Conservation (phyloP, 148 eudicot species). For the Camellia lanceoleosa region DNA sequence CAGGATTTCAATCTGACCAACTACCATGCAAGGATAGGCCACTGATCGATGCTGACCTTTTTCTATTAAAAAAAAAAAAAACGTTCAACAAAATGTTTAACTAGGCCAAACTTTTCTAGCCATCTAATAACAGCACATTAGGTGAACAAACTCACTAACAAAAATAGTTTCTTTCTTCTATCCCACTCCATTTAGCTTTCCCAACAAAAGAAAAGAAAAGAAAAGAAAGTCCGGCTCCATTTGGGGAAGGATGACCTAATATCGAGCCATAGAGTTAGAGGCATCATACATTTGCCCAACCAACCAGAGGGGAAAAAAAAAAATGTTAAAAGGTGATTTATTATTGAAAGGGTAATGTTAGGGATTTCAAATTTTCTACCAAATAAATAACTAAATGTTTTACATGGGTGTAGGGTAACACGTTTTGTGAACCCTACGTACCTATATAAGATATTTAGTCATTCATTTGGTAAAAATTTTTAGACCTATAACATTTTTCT, state of each 20-base stretch:
- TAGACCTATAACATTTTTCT: no score
- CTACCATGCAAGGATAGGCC: slow-evolving; percentile 21
- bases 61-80: neutral
- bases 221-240: slow-evolving; percentile 19
- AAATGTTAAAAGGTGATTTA: no score
- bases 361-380: no score
- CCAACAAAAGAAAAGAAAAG: neutral
- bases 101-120: neutral
- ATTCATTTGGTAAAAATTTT: no score
- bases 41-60: neutral
- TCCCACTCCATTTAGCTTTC: slow-evolving; percentile 21
- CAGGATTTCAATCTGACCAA: slow-evolving; percentile 14
- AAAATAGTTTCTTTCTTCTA: slow-evolving; percentile 11
- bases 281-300: no score
- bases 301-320: no score
- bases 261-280: neutral
- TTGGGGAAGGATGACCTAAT: slow-evolving; percentile 17
- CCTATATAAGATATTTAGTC: no score
- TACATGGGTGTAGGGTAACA: no score
- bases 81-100: neutral
- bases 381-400: no score
- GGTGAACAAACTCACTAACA: slow-evolving; percentile 38
- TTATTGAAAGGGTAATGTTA: no score
- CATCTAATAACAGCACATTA: slow-evolving; percentile 1
- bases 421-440: no score